phyloP scores from a whole-genome alignment of 2,329 filamentous ascomycete genomes.

The Claviceps digitariae region DNA sequence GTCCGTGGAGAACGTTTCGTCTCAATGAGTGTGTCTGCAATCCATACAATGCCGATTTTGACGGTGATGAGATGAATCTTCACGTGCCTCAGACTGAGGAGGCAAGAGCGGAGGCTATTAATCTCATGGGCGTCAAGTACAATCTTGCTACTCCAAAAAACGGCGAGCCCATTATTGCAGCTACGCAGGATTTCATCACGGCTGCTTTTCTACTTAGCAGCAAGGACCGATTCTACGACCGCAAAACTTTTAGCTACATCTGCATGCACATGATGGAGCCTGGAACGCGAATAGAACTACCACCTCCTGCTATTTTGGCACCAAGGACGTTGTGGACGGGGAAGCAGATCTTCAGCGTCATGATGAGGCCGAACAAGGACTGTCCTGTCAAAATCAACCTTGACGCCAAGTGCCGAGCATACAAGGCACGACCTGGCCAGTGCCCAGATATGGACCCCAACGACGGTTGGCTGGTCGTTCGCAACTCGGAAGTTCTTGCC shows the following conservation, averaged over 20 bases:
- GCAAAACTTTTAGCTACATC: conserved; percentile 76
- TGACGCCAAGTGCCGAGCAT: conserved; percentile 59
- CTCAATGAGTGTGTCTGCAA: conserved; percentile 97
- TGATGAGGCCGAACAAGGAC: conserved; percentile 80
- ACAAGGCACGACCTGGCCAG: conserved; percentile 29
- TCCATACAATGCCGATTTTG: conserved; percentile 98
- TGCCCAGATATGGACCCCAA: conserved; percentile 66
- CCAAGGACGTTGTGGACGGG: conserved; percentile 87
- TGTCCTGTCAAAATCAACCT: conserved; percentile 78
- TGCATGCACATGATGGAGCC: conserved; percentile 90
- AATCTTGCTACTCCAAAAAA: conserved; percentile 95
- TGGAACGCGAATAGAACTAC: conserved; percentile 65
- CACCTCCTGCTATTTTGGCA: conserved; percentile 74
- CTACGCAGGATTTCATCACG: conserved; percentile 99
- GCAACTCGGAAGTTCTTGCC: conserved; percentile 96
- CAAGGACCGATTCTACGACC: conserved; percentile 87
- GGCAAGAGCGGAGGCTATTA: conserved; percentile 85
- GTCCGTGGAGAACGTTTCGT: conserved; percentile 90
- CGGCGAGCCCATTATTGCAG: conserved; percentile 93
- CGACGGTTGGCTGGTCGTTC: conserved; percentile 82
- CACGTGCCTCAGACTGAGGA: conserved; percentile 98
- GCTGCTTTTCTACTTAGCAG: conserved; percentile 81
- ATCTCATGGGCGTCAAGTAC: conserved; percentile 95
- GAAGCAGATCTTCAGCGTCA: conserved; percentile 87
- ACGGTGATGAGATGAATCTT: conserved; percentile 98